Conservation (phyloP, 2,329 filamentous ascomycete species). For the Pleochaeta shiraiana region DNA sequence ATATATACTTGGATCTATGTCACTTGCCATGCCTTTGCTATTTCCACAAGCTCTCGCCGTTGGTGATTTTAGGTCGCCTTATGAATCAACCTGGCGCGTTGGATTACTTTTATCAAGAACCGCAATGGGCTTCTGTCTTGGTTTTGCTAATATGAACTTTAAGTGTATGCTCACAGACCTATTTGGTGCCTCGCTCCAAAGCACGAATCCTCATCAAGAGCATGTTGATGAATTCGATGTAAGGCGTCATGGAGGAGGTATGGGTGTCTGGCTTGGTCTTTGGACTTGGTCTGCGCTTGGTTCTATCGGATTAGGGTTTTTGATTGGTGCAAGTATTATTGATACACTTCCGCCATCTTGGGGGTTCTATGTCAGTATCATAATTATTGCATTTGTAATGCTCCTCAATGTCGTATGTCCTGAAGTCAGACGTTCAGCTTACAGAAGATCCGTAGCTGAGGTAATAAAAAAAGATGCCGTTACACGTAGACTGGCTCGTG, state of each 20-base stretch:
- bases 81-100: constrained; percentile 31
- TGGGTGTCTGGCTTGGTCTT: constrained; percentile 58
- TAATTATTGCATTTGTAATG: constrained; percentile 40
- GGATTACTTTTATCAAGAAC: constrained; percentile 40
- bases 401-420: constrained; percentile 49
- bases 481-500: constrained; percentile 39
- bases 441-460: constrained; percentile 44
- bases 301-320: constrained; percentile 48
- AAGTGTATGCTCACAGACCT: constrained; percentile 49
- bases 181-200: constrained; percentile 57
- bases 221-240: constrained; percentile 44
- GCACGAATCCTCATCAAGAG: constrained; percentile 49
- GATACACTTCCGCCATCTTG: constrained; percentile 40
- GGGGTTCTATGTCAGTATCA: constrained; percentile 56
- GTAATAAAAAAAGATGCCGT: constrained; percentile 31
- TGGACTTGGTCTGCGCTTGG: constrained; percentile 63
- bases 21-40: constrained; percentile 47
- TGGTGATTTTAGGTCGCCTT: constrained; percentile 31
- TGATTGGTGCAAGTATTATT: constrained; percentile 49
- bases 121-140: constrained; percentile 45
- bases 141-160: constrained; percentile 60
- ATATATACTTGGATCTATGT: constrained; percentile 48
- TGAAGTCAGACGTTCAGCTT: constrained; percentile 47
- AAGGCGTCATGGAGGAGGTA: constrained; percentile 51
- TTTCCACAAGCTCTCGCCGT: constrained; percentile 55